Base-by-base conservation (phyloP, 345 rosid species). In the Firmiana major region DNA sequence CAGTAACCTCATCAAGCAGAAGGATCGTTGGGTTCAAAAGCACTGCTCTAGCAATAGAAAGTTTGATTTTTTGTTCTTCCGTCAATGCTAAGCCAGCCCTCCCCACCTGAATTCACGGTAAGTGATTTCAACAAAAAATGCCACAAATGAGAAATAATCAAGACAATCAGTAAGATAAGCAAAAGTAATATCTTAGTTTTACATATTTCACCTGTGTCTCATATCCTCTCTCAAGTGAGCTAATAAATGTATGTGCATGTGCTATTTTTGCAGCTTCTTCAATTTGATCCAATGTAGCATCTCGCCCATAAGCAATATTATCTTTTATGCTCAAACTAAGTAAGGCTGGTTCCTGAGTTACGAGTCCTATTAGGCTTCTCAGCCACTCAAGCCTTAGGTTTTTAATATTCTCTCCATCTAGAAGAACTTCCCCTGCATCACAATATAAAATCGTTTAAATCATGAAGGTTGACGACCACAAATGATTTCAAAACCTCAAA, bases 41-140 rank as follows among this genome's bases (percentile, higher is more conserved):
- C 79, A 94, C 98, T 12, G 98, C 98, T 85, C 98, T 93, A 68
- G 98, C 98, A 81, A 94, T 93, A 21, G 98, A 93, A 64, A 94
- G 87, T 78, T 91, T 93, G 76, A 93, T 90, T 84, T 93, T 94
- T 85, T 93, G 97, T 86, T 93, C 98, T 84, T 93, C 98, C 42
- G 97, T 84, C 88, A 94, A 77, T 51, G 89, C 79, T 79, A 93
- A 84, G 76, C 98, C 98, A 80, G 94, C 91, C 86, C 92, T 90
- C 55, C 98, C 98, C 58, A 94, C 93, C 98, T 94, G 91, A 83
- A 78, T 40, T 64, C 24, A 71, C 46, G 63, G 38, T 48, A 58
- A 75, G 74, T 81, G 77, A 55, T 57, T 57, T 66, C 60, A 22
- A 63, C 40, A 48, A 40, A 34, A 64, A 42, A 58, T 58, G 58